Evolutionary conservation across 805 yeast genomes (phyloP).

Genomic region (Saturnispora besseyi): DNA sequence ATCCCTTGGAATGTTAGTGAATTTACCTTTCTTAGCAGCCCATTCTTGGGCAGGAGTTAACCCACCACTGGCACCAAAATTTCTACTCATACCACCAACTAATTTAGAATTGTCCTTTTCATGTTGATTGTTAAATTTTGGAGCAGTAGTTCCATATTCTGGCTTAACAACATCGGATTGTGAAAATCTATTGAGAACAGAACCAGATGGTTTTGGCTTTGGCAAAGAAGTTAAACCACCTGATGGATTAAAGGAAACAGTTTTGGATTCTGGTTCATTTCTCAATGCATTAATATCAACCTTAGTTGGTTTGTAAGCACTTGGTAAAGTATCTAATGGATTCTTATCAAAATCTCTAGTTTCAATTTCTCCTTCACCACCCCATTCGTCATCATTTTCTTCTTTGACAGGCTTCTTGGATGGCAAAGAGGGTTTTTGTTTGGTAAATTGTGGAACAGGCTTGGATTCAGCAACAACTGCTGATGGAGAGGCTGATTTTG

Average conservation of each 20-base stretch:
- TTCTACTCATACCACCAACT: slow-evolving; percentile 50
- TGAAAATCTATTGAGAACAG: slow-evolving; percentile 42
- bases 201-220: slow-evolving; percentile 45
- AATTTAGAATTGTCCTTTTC: slow-evolving; percentile 35
- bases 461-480: slow-evolving; percentile 20
- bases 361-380: slow-evolving; percentile 50
- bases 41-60: slow-evolving; percentile 92
- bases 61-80: slow-evolving; percentile 62
- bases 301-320: slow-evolving; percentile 60
- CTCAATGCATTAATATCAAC: slow-evolving; percentile 50
- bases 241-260: slow-evolving; percentile 36
- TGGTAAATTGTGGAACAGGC: slow-evolving; percentile 14
- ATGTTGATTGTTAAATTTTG: slow-evolving; percentile 23
- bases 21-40: slow-evolving; percentile 84
- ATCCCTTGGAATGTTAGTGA: slow-evolving; percentile 32
- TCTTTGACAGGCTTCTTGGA: slow-evolving; percentile 10
- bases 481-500: slow-evolving; percentile 20
- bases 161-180: slow-evolving; percentile 28
- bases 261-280: slow-evolving; percentile 36
- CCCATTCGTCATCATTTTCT: slow-evolving; percentile 53
- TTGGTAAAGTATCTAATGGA: slow-evolving; percentile 45
- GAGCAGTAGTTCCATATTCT: slow-evolving; percentile 29
- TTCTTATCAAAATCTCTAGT: slow-evolving; percentile 43
- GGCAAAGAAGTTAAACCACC: slow-evolving; percentile 51
- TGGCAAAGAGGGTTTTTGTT: slow-evolving; percentile 7